phyloP scores from a whole-genome alignment of 1,139 yeast genomes.

The Protomyces pachydermus region DNA sequence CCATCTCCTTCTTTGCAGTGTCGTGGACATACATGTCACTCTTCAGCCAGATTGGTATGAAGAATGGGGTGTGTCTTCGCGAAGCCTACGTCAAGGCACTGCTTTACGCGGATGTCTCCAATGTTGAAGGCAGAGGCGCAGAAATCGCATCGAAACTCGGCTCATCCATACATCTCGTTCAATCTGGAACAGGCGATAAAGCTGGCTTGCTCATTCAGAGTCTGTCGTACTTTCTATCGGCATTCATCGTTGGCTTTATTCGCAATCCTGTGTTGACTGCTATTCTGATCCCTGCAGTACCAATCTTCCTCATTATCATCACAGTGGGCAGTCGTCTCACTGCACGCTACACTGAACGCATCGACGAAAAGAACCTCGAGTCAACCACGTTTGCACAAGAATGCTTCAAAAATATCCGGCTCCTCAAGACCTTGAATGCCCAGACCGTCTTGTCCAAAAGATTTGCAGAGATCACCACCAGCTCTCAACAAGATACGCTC shows the following conservation, averaged over 20 bases:
- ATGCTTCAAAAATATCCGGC: slow-evolving; percentile 42
- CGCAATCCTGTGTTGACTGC: background rate
- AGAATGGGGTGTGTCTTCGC: background rate
- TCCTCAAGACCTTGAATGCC: slow-evolving; percentile 44
- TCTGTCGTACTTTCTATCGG: background rate
- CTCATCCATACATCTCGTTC: slow-evolving; percentile 2
- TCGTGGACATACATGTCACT: slow-evolving; percentile 3
- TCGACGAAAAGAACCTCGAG: background rate
- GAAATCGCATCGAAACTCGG: background rate
- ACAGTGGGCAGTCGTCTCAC: background rate
- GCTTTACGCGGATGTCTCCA: slow-evolving; percentile 1
- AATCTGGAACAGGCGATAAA: slow-evolving; percentile 2
- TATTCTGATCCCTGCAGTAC: slow-evolving; percentile 5
- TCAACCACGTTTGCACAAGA: slow-evolving; percentile 42
- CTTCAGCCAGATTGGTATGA: background rate
- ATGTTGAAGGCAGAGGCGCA: background rate
- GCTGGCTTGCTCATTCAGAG: slow-evolving; percentile 4
- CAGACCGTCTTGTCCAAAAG: slow-evolving; percentile 40
- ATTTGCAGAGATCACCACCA: slow-evolving; percentile 38
- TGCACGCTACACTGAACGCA: background rate
- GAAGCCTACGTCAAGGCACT: background rate
- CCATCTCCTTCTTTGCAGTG: background rate
- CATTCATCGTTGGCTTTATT: slow-evolving; percentile 5
- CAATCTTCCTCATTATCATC: slow-evolving; percentile 1
- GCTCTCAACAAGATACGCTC: slow-evolving; percentile 36